phyloP scores from a whole-genome alignment of 139 green algal species.

The Spirogloea muscicola region DNA sequence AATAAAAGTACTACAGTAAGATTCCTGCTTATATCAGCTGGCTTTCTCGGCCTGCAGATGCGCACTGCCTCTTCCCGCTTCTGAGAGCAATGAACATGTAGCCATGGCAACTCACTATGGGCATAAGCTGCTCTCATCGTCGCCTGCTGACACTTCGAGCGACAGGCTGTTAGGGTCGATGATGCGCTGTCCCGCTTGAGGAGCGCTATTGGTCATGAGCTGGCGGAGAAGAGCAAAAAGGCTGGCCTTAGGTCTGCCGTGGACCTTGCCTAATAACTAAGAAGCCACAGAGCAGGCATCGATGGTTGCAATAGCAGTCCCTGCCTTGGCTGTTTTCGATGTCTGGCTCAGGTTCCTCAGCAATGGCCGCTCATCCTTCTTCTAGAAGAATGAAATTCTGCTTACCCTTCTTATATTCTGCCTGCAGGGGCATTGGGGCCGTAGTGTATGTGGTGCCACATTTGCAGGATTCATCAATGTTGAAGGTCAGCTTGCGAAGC shows the following conservation, averaged over 20 bases:
- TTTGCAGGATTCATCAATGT: slow-evolving; percentile 32
- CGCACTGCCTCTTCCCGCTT: no score
- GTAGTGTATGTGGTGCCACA: slow-evolving; percentile 16
- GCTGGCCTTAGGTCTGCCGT: slow-evolving; percentile 40
- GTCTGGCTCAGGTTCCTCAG: background rate
- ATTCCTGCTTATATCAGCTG: background rate
- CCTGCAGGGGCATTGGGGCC: slow-evolving; percentile 17
- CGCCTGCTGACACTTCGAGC: background rate
- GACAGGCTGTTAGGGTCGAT: slow-evolving; percentile 46
- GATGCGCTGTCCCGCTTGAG: slow-evolving; percentile 35
- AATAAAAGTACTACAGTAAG: background rate
- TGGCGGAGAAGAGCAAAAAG: slow-evolving; percentile 39
- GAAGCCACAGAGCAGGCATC: background rate
- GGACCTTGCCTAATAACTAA: slow-evolving; percentile 48
- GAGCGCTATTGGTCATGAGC: slow-evolving; percentile 56
- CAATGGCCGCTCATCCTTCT: background rate
- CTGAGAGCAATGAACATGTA: no score
- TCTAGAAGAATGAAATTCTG: background rate
- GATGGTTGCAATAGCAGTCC: background rate
- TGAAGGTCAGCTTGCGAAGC: slow-evolving; percentile 61
- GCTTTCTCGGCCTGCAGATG: no score
- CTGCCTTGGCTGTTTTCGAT: background rate
- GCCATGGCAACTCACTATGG: background rate
- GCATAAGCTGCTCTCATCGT: background rate
- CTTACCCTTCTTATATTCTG: background rate